phyloP scores from a whole-genome alignment of 31 red algal species.

The Odonthalia washingtoniensis region DNA sequence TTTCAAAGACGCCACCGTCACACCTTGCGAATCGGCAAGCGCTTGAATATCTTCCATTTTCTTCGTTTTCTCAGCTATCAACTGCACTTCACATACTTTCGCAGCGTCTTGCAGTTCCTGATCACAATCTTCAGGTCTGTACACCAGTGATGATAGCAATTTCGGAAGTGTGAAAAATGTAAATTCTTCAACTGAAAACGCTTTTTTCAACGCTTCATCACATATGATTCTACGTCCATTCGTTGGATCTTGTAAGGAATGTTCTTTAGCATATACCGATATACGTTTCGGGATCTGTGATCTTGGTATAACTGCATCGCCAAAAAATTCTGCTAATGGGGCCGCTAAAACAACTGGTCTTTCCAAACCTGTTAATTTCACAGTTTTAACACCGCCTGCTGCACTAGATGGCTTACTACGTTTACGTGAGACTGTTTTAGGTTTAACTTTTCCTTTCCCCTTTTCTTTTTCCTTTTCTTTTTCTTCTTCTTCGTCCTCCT shows the following conservation, averaged over 20 bases:
- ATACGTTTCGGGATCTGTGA: conserved; percentile 79
- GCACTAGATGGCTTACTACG: conserved; percentile 50
- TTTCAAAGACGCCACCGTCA: conserved; percentile 27
- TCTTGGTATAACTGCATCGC: conserved; percentile 70
- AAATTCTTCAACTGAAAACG: conserved; percentile 75
- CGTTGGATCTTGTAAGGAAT: conserved; percentile 80
- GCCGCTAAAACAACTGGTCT: conserved; percentile 73
- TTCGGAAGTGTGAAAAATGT: conserved; percentile 88
- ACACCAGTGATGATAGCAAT: conserved; percentile 72
- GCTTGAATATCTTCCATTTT: conserved; percentile 39
- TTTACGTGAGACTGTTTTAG: background rate
- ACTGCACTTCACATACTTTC: conserved; percentile 57
- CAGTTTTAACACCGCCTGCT: conserved; percentile 44
- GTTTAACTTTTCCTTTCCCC: background rate
- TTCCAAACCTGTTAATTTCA: conserved; percentile 72
- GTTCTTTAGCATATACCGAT: conserved; percentile 84
- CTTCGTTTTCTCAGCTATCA: conserved; percentile 55
- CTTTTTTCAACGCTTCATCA: conserved; percentile 86
- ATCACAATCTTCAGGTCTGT: conserved; percentile 67
- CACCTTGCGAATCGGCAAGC: background rate
- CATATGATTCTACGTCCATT: conserved; percentile 75
- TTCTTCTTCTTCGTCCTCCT: background rate
- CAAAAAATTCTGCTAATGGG: conserved; percentile 77
- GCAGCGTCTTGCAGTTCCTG: conserved; percentile 67
- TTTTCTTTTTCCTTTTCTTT: conserved; percentile 4